These are phyloP conservation scores for Iberis pinnata DNA, from an alignment of 345 rosid genomes.

Conservation along the genomic window DNA sequence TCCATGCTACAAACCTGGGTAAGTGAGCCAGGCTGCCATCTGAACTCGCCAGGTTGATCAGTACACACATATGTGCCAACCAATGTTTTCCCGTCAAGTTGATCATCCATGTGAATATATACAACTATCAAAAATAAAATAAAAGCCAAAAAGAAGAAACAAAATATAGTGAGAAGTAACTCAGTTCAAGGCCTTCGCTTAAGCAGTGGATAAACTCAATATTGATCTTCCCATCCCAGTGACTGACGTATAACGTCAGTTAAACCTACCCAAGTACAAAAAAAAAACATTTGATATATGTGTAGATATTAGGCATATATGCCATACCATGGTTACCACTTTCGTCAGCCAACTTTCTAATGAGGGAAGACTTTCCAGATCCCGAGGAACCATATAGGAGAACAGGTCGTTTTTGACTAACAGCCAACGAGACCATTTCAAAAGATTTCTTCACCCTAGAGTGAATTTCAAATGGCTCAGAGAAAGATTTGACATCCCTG, in stretches of 20 bases:
- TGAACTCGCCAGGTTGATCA: constrained; percentile 95
- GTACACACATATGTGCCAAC: constrained; percentile 87
- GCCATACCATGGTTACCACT: constrained; percentile 64
- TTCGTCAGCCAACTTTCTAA: constrained; percentile 61
- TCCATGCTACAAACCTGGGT: constrained; percentile 60
- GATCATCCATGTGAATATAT: constrained; percentile 92
- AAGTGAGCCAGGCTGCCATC: constrained; percentile 96
- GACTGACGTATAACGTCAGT: too few species aligned
- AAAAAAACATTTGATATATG: constrained; percentile 4
- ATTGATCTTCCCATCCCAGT: too few species aligned
- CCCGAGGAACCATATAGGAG: constrained; percentile 89
- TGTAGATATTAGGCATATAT: constrained; percentile 12
- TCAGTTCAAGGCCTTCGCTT: constrained; percentile 1
- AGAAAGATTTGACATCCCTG: constrained; percentile 48
- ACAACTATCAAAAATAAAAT: constrained; percentile 40
- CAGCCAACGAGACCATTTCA: constrained; percentile 74
- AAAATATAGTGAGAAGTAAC: constrained; percentile 18
- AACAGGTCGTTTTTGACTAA: constrained; percentile 87
- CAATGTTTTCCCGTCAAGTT: constrained; percentile 90
- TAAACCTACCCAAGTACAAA: constrained; percentile 10
- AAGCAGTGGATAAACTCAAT: background rate
- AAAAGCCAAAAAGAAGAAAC: background rate
- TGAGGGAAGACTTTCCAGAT: constrained; percentile 85
- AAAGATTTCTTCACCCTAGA: constrained; percentile 52
- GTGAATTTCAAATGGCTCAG: constrained; percentile 57